Percentiles rank a stretch among this genome's conserved stretches.
Conservation (phyloP, 2,329 filamentous ascomycete genomes). For the Gaeumannomyces tritici region DNA sequence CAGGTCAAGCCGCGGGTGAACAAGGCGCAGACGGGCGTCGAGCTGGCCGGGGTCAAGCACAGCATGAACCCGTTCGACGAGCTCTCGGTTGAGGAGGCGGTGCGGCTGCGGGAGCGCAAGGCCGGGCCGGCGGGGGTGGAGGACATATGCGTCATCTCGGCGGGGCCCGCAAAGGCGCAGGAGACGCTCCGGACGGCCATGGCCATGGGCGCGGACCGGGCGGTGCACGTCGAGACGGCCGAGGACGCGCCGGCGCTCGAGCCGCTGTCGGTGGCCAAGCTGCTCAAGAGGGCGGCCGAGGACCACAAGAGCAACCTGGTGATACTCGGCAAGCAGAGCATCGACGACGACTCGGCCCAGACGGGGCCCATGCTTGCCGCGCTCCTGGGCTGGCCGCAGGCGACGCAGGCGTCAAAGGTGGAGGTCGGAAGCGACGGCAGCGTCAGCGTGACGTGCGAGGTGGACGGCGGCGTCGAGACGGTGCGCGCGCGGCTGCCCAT, state of each 20-base stretch:
- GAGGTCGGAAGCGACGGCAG: constrained; percentile 60
- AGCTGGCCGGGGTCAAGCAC: constrained; percentile 90
- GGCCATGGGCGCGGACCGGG: constrained; percentile 96
- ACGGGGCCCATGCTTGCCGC: constrained; percentile 98
- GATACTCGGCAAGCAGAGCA: constrained; percentile 93
- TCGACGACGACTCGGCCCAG: constrained; percentile 92
- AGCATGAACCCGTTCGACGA: constrained; percentile 99
- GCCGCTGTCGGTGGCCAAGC: constrained; percentile 85
- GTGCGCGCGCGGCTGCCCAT: constrained; percentile 77
- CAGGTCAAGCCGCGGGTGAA: constrained; percentile 63
- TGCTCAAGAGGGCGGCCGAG: constrained; percentile 70
- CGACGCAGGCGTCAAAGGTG: constrained; percentile 84
- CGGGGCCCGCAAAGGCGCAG: constrained; percentile 76
- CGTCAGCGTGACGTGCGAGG: constrained; percentile 78
- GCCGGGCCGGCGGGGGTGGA: constrained; percentile 63
- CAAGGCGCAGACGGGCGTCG: constrained; percentile 73
- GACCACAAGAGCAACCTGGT: constrained; percentile 85
- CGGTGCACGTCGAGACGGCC: constrained; percentile 74
- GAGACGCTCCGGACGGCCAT: constrained; percentile 92
- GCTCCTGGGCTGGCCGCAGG: constrained; percentile 84
- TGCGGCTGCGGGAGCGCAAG: constrained; percentile 86
- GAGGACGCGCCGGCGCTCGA: constrained; percentile 72
- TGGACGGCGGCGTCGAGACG: constrained; percentile 92
- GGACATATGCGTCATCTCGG: constrained; percentile 84
- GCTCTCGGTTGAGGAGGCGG: constrained; percentile 91